These are phyloP conservation scores for Exophiala viscosa DNA, from an alignment of 2,329 filamentous ascomycete genomes.

Conservation along the genomic window DNA sequence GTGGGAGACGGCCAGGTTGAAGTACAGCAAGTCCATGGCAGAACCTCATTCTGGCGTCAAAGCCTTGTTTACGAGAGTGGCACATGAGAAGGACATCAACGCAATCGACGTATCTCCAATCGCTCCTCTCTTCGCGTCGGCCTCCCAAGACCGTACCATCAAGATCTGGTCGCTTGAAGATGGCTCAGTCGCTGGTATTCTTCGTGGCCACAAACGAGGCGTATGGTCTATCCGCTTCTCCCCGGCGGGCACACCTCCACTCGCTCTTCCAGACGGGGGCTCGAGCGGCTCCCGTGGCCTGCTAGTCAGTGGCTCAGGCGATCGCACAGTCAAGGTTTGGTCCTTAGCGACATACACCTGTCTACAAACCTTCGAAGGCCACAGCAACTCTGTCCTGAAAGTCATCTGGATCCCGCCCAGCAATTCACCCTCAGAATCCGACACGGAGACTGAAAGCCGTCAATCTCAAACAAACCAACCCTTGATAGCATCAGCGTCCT, in stretches of 20 bases:
- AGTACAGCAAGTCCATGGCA: constrained; percentile 44
- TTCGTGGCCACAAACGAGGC: constrained; percentile 87
- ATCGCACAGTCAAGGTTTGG: constrained; percentile 96
- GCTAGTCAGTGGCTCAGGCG: constrained; percentile 84
- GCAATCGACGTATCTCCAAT: constrained; percentile 76
- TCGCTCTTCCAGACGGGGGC: constrained; percentile 68
- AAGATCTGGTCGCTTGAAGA: constrained; percentile 94
- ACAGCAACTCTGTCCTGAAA: constrained; percentile 93
- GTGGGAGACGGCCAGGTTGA: constrained; percentile 72
- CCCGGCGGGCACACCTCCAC: constrained; percentile 68
- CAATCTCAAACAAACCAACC: constrained; percentile 27
- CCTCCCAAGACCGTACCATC: constrained; percentile 92
- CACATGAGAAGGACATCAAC: constrained; percentile 98
- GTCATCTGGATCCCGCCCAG: constrained; percentile 73
- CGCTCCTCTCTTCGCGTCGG: constrained; percentile 82
- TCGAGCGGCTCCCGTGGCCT: constrained; percentile 73
- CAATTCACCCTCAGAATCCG: constrained; percentile 36
- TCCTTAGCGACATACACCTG: constrained; percentile 88
- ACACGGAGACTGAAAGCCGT: constrained; percentile 32
- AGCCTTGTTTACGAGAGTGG: constrained; percentile 83
- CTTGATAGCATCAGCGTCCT: constrained; percentile 74
- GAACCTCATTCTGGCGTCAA: constrained; percentile 36
- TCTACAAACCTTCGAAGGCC: constrained; percentile 88
- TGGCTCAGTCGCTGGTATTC: constrained; percentile 84
- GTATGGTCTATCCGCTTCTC: constrained; percentile 95